phyloP scores from a whole-genome alignment of 2,329 filamentous ascomycete species.

The Penicillium vulpinum region DNA sequence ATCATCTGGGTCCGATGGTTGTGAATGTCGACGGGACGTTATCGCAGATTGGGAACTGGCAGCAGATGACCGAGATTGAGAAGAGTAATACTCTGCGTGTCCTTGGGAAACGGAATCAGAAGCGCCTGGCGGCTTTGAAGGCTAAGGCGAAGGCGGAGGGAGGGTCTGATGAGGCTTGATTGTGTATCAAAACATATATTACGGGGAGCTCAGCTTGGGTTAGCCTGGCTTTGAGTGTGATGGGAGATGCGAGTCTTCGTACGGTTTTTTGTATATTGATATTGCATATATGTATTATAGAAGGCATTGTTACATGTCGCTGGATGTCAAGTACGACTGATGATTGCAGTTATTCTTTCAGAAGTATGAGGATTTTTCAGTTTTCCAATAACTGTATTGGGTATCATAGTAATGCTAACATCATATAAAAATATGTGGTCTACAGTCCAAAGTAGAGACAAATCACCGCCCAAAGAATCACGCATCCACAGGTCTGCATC shows the following conservation, averaged over 20 bases:
- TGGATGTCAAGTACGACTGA: not conserved
- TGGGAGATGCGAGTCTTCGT: not conserved
- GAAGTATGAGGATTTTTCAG: too few species aligned
- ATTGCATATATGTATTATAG: not conserved
- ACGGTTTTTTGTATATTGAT: not conserved
- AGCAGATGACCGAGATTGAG: conserved; percentile 68
- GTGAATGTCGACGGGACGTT: conserved; percentile 72
- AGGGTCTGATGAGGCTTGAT: not conserved
- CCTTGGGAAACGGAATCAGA: conserved; percentile 67
- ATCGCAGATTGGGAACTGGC: conserved; percentile 72
- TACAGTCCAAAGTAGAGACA: not conserved
- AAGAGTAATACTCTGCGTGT: conserved; percentile 65
- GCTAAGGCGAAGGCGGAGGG: conserved; percentile 21
- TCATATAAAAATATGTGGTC: not conserved
- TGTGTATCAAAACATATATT: not conserved
- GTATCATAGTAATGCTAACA: conserved; percentile 1
- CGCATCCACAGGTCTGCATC: not conserved
- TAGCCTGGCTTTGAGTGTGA: not conserved
- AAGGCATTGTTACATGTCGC: not conserved
- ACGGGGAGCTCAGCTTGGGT: not conserved
- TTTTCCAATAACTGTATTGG: not conserved
- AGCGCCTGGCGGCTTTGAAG: conserved; percentile 59
- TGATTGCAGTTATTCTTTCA: not conserved
- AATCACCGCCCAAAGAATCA: not conserved
- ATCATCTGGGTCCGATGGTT: conserved; percentile 71